Percentiles rank a stretch among this genome's conserved stretches.
These are phyloP conservation scores for Exophiala alcalophila DNA, from an alignment of 2,329 filamentous ascomycete species.

Conservation along the genomic window DNA sequence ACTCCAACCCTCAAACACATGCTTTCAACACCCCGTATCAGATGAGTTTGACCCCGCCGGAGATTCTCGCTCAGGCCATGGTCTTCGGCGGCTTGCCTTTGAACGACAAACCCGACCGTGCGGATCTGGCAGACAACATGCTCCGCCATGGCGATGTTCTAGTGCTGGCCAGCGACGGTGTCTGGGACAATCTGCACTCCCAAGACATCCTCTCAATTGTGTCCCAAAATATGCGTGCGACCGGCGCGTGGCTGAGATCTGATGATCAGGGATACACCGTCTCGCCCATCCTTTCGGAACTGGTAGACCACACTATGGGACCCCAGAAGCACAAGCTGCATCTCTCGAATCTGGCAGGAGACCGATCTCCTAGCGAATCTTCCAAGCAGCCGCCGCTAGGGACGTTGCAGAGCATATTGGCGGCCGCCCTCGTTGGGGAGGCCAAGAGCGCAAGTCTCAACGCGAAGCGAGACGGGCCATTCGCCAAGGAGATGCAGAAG, in stretches of 20 bases:
- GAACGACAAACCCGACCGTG: conserved; percentile 79
- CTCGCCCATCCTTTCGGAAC: conserved; percentile 55
- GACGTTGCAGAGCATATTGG: conserved; percentile 74
- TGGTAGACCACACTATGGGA: conserved; percentile 50
- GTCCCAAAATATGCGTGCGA: conserved; percentile 69
- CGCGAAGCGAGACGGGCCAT: conserved; percentile 79
- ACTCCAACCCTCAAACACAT: conserved; percentile 85
- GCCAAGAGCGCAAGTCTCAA: conserved; percentile 84
- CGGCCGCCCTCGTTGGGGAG: conserved; percentile 72
- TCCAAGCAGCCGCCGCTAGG: conserved; percentile 27
- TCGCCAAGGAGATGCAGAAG: conserved; percentile 89
- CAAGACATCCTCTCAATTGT: conserved; percentile 82
- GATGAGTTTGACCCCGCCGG: conserved; percentile 79
- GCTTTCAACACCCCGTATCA: conserved; percentile 98
- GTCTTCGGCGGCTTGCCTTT: conserved; percentile 80
- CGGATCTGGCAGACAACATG: conserved; percentile 70
- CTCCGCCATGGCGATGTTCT: conserved; percentile 89
- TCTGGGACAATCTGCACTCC: conserved; percentile 92
- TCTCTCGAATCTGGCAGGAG: conserved; percentile 4
- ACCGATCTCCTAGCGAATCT: no score
- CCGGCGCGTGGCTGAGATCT: conserved; percentile 68
- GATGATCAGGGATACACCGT: conserved; percentile 60
- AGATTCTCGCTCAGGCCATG: conserved; percentile 72
- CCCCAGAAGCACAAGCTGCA: conserved; percentile 30
- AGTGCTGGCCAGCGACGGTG: conserved; percentile 90